phyloP scores from a whole-genome alignment of 306 rosid genomes.

The Prunus persica region DNA sequence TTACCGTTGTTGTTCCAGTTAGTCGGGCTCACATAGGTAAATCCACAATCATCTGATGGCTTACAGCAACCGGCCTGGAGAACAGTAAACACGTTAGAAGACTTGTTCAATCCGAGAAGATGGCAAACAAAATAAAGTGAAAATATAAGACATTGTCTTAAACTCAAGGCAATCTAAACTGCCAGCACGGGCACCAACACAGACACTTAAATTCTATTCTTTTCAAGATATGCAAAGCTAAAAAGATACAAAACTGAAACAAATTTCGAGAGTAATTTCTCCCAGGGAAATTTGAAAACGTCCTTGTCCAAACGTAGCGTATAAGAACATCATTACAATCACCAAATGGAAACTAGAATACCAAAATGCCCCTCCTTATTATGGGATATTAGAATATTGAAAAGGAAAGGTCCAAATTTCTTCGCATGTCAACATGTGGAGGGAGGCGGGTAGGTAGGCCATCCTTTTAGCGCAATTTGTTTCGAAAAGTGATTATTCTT shows the following conservation, averaged over 20 bases:
- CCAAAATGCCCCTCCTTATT: no score
- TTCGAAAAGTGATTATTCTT: background rate
- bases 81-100: constrained; percentile 10
- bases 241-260: background rate
- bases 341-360: background rate
- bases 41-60: constrained; percentile 57
- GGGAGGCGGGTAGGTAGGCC: background rate
- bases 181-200: background rate
- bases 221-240: background rate
- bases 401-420: background rate
- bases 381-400: no score
- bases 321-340: no score
- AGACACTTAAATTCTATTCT: no score
- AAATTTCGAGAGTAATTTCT: no score
- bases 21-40: constrained; percentile 34
- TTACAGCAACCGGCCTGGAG: constrained; percentile 87
- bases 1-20: constrained; percentile 29
- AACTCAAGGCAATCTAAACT: background rate
- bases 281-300: background rate
- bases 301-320: background rate
- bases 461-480: background rate
- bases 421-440: background rate
- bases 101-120: background rate
- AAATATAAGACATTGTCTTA: background rate
- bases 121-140: background rate